Percentiles rank a stretch among this genome's conserved stretches.
These are phyloP conservation scores for Pichia inconspicua DNA, from an alignment of 1,139 yeast genomes.

Conservation along the genomic window DNA sequence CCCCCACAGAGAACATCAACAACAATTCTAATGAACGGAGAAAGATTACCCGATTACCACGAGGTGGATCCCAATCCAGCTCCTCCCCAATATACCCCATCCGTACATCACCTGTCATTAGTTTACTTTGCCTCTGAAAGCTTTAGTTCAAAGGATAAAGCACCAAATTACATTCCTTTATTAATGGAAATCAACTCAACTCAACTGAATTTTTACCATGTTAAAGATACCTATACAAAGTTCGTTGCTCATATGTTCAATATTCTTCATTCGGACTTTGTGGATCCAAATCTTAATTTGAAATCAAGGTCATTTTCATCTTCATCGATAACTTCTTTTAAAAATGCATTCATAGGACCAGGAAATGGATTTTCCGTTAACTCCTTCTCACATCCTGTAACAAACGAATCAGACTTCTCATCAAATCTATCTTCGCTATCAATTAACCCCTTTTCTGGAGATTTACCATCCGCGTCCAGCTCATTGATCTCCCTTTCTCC, in stretches of 20 bases:
- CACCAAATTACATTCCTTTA: constrained; percentile 16
- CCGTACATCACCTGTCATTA: constrained; percentile 15
- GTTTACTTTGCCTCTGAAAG: constrained; percentile 12
- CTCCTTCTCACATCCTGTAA: not conserved
- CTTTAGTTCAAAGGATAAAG: not conserved
- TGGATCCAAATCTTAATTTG: constrained; percentile 24
- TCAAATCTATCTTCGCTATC: not conserved
- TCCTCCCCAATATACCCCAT: constrained; percentile 17
- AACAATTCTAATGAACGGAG: not conserved
- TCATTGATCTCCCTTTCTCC: not conserved
- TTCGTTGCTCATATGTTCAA: constrained; percentile 18
- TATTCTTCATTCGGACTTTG: constrained; percentile 17
- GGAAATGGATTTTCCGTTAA: constrained; percentile 9
- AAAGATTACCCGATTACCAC: constrained; percentile 1
- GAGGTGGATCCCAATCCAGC: not conserved
- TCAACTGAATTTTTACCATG: constrained; percentile 20
- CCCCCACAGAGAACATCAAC: not conserved
- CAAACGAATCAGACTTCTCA: not conserved
- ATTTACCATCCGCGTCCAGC: not conserved
- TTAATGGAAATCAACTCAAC: constrained; percentile 27
- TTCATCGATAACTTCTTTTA: not conserved
- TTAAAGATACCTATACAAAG: constrained; percentile 11
- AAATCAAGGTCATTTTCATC: constrained; percentile 11
- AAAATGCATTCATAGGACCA: constrained; percentile 1
- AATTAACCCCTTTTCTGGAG: not conserved